Evolutionary conservation across 2,329 filamentous ascomycete species (phyloP).

Genomic region (Calonectria honghensis): DNA sequence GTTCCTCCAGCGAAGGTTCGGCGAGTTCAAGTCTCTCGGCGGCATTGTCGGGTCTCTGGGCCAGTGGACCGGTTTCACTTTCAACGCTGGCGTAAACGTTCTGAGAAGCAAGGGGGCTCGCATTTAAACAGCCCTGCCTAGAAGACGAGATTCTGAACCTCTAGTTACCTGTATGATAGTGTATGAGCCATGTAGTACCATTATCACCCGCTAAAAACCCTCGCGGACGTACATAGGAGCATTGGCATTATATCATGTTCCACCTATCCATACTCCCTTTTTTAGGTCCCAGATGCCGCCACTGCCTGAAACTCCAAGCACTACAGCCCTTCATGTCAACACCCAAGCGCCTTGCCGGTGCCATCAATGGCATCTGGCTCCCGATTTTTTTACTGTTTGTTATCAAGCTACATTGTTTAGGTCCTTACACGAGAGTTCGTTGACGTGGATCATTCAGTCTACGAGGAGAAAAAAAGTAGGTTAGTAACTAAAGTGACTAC

Average conservation of each 20-base stretch:
- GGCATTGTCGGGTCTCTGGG: constrained; percentile 77
- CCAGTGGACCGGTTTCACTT: constrained; percentile 89
- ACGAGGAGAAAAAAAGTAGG: neutral
- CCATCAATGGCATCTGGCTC: constrained; percentile 38
- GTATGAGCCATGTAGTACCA: constrained; percentile 52
- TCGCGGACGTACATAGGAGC: constrained; percentile 37
- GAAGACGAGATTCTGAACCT: neutral
- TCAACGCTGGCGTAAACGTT: constrained; percentile 85
- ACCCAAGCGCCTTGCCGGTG: constrained; percentile 36
- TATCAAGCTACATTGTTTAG: constrained; percentile 17
- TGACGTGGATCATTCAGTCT: constrained; percentile 78
- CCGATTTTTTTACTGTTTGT: constrained; percentile 28
- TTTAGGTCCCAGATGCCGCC: constrained; percentile 33
- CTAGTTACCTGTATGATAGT: constrained; percentile 51
- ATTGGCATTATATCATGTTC: constrained; percentile 34
- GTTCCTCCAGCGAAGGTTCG: constrained; percentile 85
- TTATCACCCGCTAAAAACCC: constrained; percentile 36
- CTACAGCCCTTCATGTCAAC: constrained; percentile 31
- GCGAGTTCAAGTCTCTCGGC: constrained; percentile 80
- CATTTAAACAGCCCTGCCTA: constrained; percentile 70
- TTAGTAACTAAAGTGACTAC: neutral
- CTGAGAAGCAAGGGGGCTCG: constrained; percentile 90
- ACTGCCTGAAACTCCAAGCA: constrained; percentile 44
- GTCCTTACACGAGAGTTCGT: constrained; percentile 63
- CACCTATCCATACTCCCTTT: neutral